A percentile compares a stretch with the other conserved stretches of the same genome.
These are phyloP conservation scores for Lycium barbarum DNA, from an alignment of 257 asterid species.

Conservation along the genomic window DNA sequence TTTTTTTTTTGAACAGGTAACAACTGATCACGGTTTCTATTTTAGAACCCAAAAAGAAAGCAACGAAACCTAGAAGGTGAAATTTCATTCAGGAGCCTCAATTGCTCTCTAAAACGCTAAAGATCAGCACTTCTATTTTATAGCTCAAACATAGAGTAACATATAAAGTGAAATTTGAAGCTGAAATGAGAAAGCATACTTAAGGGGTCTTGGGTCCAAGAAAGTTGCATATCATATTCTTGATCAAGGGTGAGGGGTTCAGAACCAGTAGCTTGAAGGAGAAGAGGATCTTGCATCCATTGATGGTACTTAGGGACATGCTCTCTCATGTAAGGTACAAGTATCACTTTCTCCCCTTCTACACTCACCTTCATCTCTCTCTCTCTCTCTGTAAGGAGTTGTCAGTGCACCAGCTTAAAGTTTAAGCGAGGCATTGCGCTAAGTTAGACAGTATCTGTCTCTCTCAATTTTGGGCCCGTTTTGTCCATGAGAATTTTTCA, in stretches of 20 bases:
- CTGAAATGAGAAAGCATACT: slow-evolving; percentile 45
- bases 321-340: slow-evolving; percentile 90
- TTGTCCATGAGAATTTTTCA: too few relatives aligned
- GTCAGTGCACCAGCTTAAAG: background rate
- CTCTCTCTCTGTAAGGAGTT: background rate
- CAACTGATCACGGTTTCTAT: background rate
- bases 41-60: background rate
- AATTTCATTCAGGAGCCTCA: background rate
- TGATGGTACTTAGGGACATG: slow-evolving; percentile 84
- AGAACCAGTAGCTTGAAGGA: slow-evolving; percentile 91
- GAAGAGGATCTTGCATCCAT: slow-evolving; percentile 93
- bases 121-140: background rate
- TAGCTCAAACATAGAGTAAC: background rate
- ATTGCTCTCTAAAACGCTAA: background rate
- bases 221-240: slow-evolving; percentile 85
- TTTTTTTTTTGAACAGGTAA: too few relatives aligned
- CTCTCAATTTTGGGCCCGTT: too few relatives aligned
- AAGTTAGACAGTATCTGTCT: too few relatives aligned
- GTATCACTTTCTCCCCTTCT: slow-evolving; percentile 76
- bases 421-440: too few relatives aligned
- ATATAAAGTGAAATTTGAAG: background rate
- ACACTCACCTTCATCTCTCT: slow-evolving; percentile 60
- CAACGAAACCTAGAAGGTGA: background rate
- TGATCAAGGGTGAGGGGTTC: slow-evolving; percentile 82
- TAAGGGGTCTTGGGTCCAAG: slow-evolving; percentile 85